Base-by-base conservation (phyloP, 768 basidiomycete genomes). In the Clathrus columnatus region DNA sequence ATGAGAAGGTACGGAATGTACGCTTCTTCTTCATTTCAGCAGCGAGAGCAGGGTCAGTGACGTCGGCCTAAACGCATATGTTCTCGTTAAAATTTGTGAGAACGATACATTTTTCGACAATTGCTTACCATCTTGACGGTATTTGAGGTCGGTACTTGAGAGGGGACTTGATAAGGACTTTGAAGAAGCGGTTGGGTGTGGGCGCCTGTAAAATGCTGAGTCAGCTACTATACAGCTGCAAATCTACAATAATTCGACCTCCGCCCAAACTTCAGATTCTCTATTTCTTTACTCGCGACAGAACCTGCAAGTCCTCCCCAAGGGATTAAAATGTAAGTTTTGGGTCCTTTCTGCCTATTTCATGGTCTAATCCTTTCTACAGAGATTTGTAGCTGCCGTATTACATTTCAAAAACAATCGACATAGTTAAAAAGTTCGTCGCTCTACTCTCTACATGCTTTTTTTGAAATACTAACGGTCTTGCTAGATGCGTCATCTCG, bases 1-100 rank as follows among this genome's bases (percentile, higher is more conserved):
- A 99, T 30, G 90, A 90, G 80, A 95, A 98, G 66, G 95, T 97
- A 68, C 91, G 89, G 88, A 98, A 98, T 57, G 92, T 94, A 68
- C 96, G 79, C 83, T 85, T 93, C 81, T 93, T 94, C 87, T 96
- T 96, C 77, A 95, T 81, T 71, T 94, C 95, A 60, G 94, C 94
- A 65, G 95, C 96, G 71, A 90, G 74, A 72, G 83, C 73, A 68
- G 93, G 91, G 73, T 96, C 93, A 73, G 94, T 95, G 64, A 92
- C 78, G 55, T 73, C 73, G 63, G 80, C 73, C 72, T 91, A 91
- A 73, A 90, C 86, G 90, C 92, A 63, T 23, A 36, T 42, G n/a
- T 36, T 3, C n/a, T 11, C 26, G n/a, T 21, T 6, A 7, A 43
- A 7, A 17, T 45, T 45, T 47, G 14, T 17, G 8, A 21, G 50